Evolutionary conservation across 176 grass and related monocot genomes (phyloP).

Genomic region (Poa pratensis): DNA sequence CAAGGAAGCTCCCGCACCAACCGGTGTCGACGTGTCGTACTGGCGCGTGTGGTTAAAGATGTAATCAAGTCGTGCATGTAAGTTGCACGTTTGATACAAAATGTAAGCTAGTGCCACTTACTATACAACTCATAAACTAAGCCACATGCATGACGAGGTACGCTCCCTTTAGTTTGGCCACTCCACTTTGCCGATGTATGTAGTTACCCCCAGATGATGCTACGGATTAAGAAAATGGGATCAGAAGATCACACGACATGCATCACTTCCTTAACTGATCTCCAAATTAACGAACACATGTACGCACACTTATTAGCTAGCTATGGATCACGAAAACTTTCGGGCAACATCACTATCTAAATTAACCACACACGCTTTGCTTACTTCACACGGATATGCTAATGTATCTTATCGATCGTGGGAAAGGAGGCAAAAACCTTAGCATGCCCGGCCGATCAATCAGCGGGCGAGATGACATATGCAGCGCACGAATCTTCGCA

Average conservation of each 20-base stretch:
- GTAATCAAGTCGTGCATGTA: too few species aligned
- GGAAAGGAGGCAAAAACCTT: background rate
- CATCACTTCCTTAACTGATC: background rate
- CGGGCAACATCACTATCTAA: background rate
- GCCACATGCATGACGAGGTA: background rate
- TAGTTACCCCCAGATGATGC: background rate
- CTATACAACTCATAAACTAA: background rate
- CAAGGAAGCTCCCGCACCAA: too few species aligned
- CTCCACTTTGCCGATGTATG: slow-evolving; percentile 15
- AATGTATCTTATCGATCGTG: slow-evolving; percentile 9
- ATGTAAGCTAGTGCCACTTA: too few species aligned
- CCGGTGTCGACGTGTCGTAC: too few species aligned
- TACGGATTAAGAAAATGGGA: background rate
- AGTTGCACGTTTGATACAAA: too few species aligned
- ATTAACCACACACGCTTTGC: background rate
- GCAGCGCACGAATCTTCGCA: slow-evolving; percentile 4
- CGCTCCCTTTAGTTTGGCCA: background rate
- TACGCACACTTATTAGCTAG: background rate
- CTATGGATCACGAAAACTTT: background rate
- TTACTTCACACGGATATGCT: slow-evolving; percentile 26
- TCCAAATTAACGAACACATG: background rate
- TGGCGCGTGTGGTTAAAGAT: too few species aligned
- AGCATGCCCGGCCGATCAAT: slow-evolving; percentile 22
- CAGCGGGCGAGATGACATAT: background rate
- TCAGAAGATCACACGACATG: background rate